Percentiles rank a stretch among this genome's conserved stretches.
Evolutionary conservation across 2,329 filamentous ascomycete species (phyloP).

Genomic region (Aspergillus pseudotamarii): DNA sequence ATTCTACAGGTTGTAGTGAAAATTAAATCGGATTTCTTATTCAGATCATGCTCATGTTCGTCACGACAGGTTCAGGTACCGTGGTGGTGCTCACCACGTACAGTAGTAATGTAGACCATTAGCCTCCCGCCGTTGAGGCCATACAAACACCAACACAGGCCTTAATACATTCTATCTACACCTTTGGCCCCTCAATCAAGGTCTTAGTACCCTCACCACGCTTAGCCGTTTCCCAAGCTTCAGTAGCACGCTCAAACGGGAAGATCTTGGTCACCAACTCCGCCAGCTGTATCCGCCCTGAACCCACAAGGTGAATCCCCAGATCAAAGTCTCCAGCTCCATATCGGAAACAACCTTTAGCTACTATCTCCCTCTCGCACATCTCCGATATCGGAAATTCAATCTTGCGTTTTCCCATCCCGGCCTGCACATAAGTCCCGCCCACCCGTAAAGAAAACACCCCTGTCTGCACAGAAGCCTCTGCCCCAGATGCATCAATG

Average conservation of each 20-base stretch:
- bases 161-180: too few relatives aligned
- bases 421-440: conserved; percentile 38
- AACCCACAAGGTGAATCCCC: conserved; percentile 42
- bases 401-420: conserved; percentile 42
- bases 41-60: too few relatives aligned
- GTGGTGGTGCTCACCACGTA: too few relatives aligned
- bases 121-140: too few relatives aligned
- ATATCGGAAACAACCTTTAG: conserved; percentile 39
- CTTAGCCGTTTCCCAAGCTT: not conserved
- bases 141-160: too few relatives aligned
- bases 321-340: conserved; percentile 36
- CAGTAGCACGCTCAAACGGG: not conserved
- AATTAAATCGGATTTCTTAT: too few relatives aligned
- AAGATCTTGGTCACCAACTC: conserved; percentile 7
- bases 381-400: conserved; percentile 41
- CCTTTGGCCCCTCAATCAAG: conserved; percentile 6
- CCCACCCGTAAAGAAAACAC: conserved; percentile 39
- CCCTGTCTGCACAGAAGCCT: conserved; percentile 49
- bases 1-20: too few relatives aligned
- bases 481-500: conserved; percentile 49
- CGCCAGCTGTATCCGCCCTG: conserved; percentile 27
- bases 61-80: too few relatives aligned
- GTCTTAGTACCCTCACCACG: not conserved
- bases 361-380: conserved; percentile 37
- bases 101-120: too few relatives aligned